These are phyloP conservation scores for Choiromyces venosus DNA, from an alignment of 495 filamentous ascomycete species.

Conservation along the genomic window DNA sequence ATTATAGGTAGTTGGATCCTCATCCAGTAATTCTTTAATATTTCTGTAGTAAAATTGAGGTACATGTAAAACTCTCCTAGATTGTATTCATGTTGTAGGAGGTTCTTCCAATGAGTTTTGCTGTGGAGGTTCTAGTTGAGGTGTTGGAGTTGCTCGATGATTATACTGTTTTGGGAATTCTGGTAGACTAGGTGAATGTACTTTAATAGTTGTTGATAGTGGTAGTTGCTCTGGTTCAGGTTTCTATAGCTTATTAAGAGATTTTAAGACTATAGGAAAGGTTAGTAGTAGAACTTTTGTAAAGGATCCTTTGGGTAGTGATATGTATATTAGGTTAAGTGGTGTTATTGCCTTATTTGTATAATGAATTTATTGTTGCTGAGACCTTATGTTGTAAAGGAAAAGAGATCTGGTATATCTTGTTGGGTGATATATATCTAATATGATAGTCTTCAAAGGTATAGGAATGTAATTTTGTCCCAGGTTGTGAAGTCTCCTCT, in stretches of 20 bases:
- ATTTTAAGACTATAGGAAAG: too few relatives aligned
- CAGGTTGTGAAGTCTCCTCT: not conserved
- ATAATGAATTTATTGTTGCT: not conserved
- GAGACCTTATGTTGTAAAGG: not conserved
- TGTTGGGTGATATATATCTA: not conserved
- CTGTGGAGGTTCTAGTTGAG: too few relatives aligned
- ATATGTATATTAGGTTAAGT: not conserved
- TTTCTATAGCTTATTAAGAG: not conserved
- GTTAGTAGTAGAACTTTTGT: not conserved
- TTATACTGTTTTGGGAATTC: too few relatives aligned
- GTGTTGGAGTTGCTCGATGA: too few relatives aligned
- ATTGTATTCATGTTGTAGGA: not conserved
- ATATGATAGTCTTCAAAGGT: not conserved
- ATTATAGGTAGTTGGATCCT: not conserved
- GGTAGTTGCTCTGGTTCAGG: not conserved
- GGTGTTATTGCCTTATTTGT: not conserved
- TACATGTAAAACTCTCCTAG: not conserved
- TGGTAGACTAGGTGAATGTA: too few relatives aligned
- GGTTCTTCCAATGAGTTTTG: not conserved
- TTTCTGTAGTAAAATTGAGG: not conserved
- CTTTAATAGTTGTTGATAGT: too few relatives aligned
- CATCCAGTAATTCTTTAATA: not conserved
- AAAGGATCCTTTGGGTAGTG: not conserved
- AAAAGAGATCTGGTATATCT: not conserved
- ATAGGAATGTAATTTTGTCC: not conserved